Evolutionary conservation across 768 basidiomycete species (phyloP).

Genomic region (Leccinum variicolor): DNA sequence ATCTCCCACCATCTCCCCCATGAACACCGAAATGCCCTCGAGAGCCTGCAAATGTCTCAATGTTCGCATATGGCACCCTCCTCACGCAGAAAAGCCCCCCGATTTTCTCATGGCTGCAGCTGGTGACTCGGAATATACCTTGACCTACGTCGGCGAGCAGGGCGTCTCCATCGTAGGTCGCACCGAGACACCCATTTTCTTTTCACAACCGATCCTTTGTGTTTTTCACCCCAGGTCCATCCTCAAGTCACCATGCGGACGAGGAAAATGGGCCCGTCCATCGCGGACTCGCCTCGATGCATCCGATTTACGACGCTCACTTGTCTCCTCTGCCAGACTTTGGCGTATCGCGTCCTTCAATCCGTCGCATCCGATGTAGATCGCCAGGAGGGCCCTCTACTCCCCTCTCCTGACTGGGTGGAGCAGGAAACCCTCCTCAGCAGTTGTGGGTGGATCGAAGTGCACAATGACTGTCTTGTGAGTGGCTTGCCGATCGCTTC

Average conservation of each 20-base stretch:
- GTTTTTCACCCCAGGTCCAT: constrained; percentile 45
- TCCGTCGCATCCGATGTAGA: constrained; percentile 54
- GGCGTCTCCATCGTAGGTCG: constrained; percentile 62
- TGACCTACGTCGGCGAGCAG: constrained; percentile 62
- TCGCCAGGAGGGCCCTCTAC: constrained; percentile 57
- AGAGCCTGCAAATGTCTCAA: constrained; percentile 75
- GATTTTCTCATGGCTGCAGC: constrained; percentile 29
- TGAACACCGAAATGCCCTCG: constrained; percentile 13
- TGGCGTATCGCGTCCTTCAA: constrained; percentile 69
- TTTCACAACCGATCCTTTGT: constrained; percentile 7
- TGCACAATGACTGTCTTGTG: constrained; percentile 64
- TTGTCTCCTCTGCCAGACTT: constrained; percentile 64
- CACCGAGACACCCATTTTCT: not conserved
- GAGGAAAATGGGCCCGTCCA: constrained; percentile 43
- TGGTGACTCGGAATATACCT: constrained; percentile 41
- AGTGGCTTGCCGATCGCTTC: constrained; percentile 32
- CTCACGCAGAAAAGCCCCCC: constrained; percentile 27
- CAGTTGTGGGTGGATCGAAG: constrained; percentile 69
- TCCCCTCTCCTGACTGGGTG: constrained; percentile 74
- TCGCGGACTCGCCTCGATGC: constrained; percentile 45
- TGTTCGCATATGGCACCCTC: constrained; percentile 49
- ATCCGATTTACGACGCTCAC: constrained; percentile 62
- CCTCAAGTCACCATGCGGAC: constrained; percentile 68
- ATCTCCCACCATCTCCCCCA: constrained; percentile 18
- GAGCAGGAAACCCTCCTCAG: constrained; percentile 71